These are phyloP conservation scores for Fibroporia radiculosa DNA, from an alignment of 768 basidiomycete species.

Conservation along the genomic window DNA sequence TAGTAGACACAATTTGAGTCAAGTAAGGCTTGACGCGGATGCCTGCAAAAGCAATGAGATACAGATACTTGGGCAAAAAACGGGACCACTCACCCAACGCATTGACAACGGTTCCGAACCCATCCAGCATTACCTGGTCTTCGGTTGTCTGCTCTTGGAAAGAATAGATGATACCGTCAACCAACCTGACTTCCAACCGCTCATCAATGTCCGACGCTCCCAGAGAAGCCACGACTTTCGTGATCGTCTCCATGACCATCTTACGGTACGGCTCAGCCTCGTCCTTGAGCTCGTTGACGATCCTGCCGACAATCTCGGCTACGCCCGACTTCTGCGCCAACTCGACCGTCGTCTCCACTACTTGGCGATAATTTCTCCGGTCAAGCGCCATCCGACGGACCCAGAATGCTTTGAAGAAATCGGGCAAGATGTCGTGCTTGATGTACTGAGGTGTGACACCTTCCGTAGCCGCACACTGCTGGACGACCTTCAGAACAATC, in stretches of 20 bases:
- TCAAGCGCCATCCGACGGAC: constrained; percentile 97
- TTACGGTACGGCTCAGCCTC: constrained; percentile 89
- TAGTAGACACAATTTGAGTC: constrained; percentile 97
- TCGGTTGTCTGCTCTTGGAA: constrained; percentile 99
- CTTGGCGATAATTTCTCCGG: constrained; percentile 90
- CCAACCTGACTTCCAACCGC: constrained; percentile 84
- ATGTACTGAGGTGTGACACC: constrained; percentile 96
- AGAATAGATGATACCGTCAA: constrained; percentile 98
- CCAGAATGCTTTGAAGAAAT: constrained; percentile 99
- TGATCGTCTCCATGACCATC: constrained; percentile 99
- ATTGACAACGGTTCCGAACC: constrained; percentile 96
- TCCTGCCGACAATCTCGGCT: constrained; percentile 85
- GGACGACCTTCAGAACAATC: constrained; percentile 97
- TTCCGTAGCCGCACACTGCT: constrained; percentile 97
- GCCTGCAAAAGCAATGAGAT: constrained; percentile 30
- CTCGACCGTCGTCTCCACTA: constrained; percentile 98
- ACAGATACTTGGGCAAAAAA: no score
- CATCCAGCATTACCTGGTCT: constrained; percentile 98
- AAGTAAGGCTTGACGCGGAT: constrained; percentile 98
- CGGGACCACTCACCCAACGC: constrained; percentile 56
- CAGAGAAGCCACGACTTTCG: constrained; percentile 86
- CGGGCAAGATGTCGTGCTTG: constrained; percentile 94
- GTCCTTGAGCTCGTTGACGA: constrained; percentile 86
- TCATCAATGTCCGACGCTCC: constrained; percentile 99
- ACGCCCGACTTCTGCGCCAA: constrained; percentile 96